Percentiles rank a stretch among this genome's conserved stretches.
Conservation (phyloP, 345 rosid species). For the Anastatica hierochuntica region DNA sequence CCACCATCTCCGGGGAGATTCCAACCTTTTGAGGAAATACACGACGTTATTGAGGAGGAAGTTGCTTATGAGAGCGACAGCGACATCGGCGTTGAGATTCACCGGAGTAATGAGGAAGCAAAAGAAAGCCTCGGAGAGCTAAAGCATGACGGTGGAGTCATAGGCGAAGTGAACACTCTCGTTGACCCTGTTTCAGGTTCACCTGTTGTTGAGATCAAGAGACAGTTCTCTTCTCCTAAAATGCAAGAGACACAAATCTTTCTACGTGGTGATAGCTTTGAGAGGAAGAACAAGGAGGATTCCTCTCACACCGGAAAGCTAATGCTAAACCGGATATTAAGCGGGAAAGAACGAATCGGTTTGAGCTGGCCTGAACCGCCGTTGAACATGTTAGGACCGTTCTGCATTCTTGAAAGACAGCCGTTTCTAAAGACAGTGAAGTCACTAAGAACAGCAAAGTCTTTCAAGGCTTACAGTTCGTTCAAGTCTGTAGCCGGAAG, state of each 20-base stretch:
- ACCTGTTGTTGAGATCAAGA: slow-evolving; percentile 29
- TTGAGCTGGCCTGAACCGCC: slow-evolving; percentile 95
- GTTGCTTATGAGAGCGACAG: slow-evolving; percentile 61
- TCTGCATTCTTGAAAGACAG: slow-evolving; percentile 49
- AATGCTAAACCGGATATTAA: slow-evolving; percentile 45
- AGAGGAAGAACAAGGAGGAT: slow-evolving; percentile 12
- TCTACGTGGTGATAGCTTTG: slow-evolving; percentile 32
- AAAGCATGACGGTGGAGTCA: slow-evolving; percentile 25
- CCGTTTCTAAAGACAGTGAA: slow-evolving; percentile 45
- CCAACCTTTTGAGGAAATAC: slow-evolving; percentile 53
- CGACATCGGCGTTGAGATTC: slow-evolving; percentile 66
- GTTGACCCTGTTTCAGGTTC: slow-evolving; percentile 10
- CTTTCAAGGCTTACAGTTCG: slow-evolving; percentile 50
- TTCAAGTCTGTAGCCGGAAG: slow-evolving; percentile 45
- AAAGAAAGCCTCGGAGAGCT: slow-evolving; percentile 3
- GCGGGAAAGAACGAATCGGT: slow-evolving; percentile 66
- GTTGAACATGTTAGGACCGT: slow-evolving; percentile 44
- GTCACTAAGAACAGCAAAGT: slow-evolving; percentile 44
- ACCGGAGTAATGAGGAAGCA: slow-evolving; percentile 46
- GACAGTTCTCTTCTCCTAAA: slow-evolving; percentile 51
- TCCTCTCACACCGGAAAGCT: slow-evolving; percentile 19
- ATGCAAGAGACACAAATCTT: slow-evolving; percentile 57
- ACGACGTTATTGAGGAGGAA: slow-evolving; percentile 68
- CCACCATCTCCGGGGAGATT: slow-evolving; percentile 90
- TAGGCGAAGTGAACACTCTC: slow-evolving; percentile 13